Evolutionary conservation across 495 filamentous ascomycete species (phyloP).

Genomic region (Daldinia bambusicola): DNA sequence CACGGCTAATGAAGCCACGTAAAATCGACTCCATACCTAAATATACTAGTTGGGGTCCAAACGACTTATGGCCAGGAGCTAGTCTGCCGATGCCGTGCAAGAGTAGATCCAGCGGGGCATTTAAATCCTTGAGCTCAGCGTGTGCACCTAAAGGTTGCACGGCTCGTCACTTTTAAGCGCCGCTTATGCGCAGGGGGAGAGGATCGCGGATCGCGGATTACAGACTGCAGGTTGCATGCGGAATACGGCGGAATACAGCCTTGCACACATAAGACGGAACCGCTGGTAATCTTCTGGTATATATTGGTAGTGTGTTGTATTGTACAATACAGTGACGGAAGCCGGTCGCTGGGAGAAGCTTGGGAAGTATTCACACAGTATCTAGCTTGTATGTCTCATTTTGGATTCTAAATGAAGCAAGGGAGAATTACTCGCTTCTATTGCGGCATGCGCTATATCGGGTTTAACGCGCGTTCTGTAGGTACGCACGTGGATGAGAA

Average conservation of each 20-base stretch:
- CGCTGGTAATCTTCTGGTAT: conserved; percentile 16
- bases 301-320: neutral
- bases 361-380: too few species aligned
- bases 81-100: conserved; percentile 22
- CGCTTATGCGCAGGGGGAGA: conserved; percentile 26
- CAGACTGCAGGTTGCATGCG: conserved; percentile 8
- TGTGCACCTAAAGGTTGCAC: neutral
- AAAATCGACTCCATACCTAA: conserved; percentile 6
- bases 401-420: neutral
- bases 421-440: neutral
- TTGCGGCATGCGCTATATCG: neutral
- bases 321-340: conserved; percentile 9
- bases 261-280: conserved; percentile 14
- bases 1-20: conserved; percentile 41
- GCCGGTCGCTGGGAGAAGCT: too few species aligned
- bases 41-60: conserved; percentile 18
- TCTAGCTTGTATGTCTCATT: neutral
- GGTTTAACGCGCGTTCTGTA: neutral
- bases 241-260: neutral
- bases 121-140: conserved; percentile 11
- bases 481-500: neutral
- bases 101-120: conserved; percentile 18
- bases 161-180: conserved; percentile 41
- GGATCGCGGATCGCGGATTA: conserved; percentile 20
- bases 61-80: conserved; percentile 1